Base-by-base conservation (phyloP, 2,329 filamentous ascomycete species). In the Plectosphaerella cucumerina region DNA sequence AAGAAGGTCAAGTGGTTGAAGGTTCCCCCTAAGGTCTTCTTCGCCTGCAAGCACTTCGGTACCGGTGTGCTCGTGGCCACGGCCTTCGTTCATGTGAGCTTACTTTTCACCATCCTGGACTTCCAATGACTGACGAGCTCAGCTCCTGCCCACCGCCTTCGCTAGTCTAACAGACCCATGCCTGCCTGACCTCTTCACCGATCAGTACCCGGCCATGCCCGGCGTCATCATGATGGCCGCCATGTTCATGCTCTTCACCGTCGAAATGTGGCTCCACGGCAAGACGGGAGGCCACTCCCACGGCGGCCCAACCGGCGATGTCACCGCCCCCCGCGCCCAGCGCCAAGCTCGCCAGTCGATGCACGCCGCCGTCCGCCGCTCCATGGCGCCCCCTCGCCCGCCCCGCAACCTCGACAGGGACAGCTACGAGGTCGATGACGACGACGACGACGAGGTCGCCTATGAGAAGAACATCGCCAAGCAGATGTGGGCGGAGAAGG, bases 21-120 rank as follows among this genome's bases (percentile, higher is more conserved):
- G 64, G 77, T 83, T 9, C 78, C 80, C 0, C 69, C 76, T 2
- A 76, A 72, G 56, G 61, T 81, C 31, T 83, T 84, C 65, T 84
- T 84, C 61, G 76, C 80, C 50, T 83, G 79, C 66, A 84, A 84
- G 58, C 81, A 84, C 59, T 86, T 86, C 56, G 83, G 86, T 62
- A 89, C 86, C 1, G 86, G 86, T 54, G 86, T 89, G 17, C 72
- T 89, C 35, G 80, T 89, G 51, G 85, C 86, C 22, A 89, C 86
- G 2, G 86, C 86, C 3, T 89, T 89, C 58, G 85, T 89, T 18
- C 86, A 89, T 74, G 75, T 84, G 60, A 58, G 74, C 65, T n/a
- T 9, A n/a, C n/a, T 26, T 5, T 12, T 1, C 17, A 8, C 5
- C 17, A 17, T 17, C 1, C 17, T n/a, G 20, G 22, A 22, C 44